phyloP scores from a whole-genome alignment of 148 eudicot species.

The Beta vulgaris region DNA sequence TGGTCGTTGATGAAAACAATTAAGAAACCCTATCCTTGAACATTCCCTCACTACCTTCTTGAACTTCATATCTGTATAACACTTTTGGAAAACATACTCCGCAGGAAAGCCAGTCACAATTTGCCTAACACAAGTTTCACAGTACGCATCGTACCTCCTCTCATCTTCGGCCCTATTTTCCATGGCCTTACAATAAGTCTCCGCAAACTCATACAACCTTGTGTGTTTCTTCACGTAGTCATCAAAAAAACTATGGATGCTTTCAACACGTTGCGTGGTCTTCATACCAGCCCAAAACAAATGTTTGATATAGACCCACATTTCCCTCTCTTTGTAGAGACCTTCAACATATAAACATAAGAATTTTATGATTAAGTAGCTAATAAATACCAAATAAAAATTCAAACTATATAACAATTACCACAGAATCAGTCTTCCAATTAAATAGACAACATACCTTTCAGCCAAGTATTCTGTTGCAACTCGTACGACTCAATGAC shows the following conservation, averaged over 20 bases:
- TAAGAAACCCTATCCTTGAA: not conserved
- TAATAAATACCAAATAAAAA: no score
- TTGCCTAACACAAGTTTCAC: not conserved
- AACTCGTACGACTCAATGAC: not conserved
- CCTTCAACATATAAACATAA: no score
- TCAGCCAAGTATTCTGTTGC: not conserved
- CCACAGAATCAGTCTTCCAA: no score
- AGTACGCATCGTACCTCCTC: not conserved
- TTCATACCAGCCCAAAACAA: conserved; percentile 6
- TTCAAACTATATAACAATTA: no score
- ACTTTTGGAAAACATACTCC: not conserved
- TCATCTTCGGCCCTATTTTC: not conserved
- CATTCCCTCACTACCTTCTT: not conserved
- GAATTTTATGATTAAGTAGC: no score
- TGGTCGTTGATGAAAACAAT: not conserved
- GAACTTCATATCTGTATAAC: not conserved
- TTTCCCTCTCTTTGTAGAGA: not conserved
- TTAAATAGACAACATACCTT: no score
- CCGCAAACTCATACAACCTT: not conserved
- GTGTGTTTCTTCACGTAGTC: not conserved
- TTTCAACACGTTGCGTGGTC: not conserved
- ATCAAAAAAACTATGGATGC: not conserved
- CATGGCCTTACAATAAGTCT: not conserved
- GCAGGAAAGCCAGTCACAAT: not conserved
- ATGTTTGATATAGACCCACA: not conserved